Conservation (phyloP, 495 filamentous ascomycete species). For the Elaphomyces granulatus region DNA sequence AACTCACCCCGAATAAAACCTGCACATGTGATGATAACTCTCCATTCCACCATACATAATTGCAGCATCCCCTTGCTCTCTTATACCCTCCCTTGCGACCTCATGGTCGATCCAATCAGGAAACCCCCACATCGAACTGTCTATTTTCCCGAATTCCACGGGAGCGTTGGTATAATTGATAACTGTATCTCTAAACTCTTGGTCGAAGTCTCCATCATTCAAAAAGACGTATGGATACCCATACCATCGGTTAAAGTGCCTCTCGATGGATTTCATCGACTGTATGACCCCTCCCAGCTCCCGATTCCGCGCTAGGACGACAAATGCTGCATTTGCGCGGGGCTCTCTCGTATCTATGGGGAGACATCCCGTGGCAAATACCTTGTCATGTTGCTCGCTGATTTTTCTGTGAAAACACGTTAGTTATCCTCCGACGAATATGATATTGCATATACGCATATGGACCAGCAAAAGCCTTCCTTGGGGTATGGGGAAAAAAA, state of each 20-base stretch:
- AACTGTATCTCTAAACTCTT: slow-evolving; percentile 77
- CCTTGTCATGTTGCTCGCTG: slow-evolving; percentile 91
- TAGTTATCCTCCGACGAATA: too few species aligned
- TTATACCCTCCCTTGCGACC: slow-evolving; percentile 87
- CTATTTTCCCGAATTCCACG: slow-evolving; percentile 93
- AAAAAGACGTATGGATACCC: slow-evolving; percentile 98
- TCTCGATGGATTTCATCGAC: slow-evolving; percentile 93
- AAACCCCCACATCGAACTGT: slow-evolving; percentile 84
- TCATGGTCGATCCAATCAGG: slow-evolving; percentile 92
- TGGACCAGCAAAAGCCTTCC: slow-evolving; percentile 4
- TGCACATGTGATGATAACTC: slow-evolving; percentile 96
- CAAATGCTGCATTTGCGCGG: slow-evolving; percentile 86
- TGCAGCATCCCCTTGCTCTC: slow-evolving; percentile 89
- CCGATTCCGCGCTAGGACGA: slow-evolving; percentile 92
- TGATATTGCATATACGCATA: too few species aligned
- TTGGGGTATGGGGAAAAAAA: not conserved
- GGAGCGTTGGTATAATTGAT: slow-evolving; percentile 72
- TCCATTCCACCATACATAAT: slow-evolving; percentile 99
- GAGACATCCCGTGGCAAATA: slow-evolving; percentile 82
- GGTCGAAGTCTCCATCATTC: slow-evolving; percentile 94
- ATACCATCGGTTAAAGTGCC: slow-evolving; percentile 99
- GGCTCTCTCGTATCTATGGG: slow-evolving; percentile 51
- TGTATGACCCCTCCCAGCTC: slow-evolving; percentile 92
- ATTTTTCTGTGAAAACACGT: too few species aligned
- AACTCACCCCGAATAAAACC: slow-evolving; percentile 91